phyloP scores from a whole-genome alignment of 345 rosid genomes.

The Eutrema japonicum region DNA sequence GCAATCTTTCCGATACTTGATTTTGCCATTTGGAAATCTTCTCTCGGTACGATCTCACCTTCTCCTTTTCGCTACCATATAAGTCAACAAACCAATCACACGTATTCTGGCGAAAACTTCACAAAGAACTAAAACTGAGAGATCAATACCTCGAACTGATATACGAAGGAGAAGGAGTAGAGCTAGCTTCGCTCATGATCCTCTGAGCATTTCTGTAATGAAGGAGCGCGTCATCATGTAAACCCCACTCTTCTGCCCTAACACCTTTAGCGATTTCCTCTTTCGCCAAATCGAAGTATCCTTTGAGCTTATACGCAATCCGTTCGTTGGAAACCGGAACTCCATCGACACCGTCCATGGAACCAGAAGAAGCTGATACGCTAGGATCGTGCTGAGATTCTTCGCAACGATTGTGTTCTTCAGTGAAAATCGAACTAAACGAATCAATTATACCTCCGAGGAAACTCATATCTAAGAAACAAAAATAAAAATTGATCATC shows the following conservation, averaged over 20 bases:
- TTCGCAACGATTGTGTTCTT: slow-evolving; percentile 35
- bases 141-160: slow-evolving; percentile 60
- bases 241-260: slow-evolving; percentile 93
- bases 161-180: slow-evolving; percentile 73
- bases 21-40: slow-evolving; percentile 92
- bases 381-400: slow-evolving; percentile 45
- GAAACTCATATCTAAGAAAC: slow-evolving; percentile 59
- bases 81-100: slow-evolving; percentile 10
- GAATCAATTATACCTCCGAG: slow-evolving; percentile 64
- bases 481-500: slow-evolving; percentile 47
- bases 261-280: slow-evolving; percentile 79
- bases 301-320: slow-evolving; percentile 84
- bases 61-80: slow-evolving; percentile 70
- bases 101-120: background rate
- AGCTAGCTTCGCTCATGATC: slow-evolving; percentile 66
- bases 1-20: slow-evolving; percentile 86
- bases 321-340: slow-evolving; percentile 67
- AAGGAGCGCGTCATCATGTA: slow-evolving; percentile 71
- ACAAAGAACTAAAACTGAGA: slow-evolving; percentile 4
- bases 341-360: slow-evolving; percentile 60
- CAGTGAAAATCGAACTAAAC: slow-evolving; percentile 57
- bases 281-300: slow-evolving; percentile 84
- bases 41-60: slow-evolving; percentile 77
- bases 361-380: slow-evolving; percentile 8
- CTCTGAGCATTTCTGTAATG: slow-evolving; percentile 84